These are phyloP conservation scores for Amylocystis lapponica DNA, from an alignment of 768 basidiomycete genomes.

Conservation along the genomic window DNA sequence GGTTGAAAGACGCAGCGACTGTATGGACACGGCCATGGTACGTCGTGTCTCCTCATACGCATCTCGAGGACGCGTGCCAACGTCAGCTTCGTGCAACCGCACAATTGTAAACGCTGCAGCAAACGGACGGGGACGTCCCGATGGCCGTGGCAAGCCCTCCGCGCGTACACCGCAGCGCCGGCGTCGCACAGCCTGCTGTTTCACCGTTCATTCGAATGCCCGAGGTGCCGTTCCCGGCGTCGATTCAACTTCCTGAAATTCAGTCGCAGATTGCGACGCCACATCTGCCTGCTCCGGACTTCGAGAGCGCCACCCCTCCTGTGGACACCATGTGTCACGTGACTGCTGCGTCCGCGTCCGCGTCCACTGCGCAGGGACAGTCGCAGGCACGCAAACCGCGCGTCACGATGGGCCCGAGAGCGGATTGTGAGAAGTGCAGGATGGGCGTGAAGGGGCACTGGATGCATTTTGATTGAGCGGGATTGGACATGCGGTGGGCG, in stretches of 20 bases:
- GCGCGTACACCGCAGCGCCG: constrained; percentile 2
- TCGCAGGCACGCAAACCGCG: constrained; percentile 31
- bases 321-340: constrained; percentile 6
- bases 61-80: not conserved
- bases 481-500: too few species aligned
- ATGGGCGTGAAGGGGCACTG: constrained; percentile 66
- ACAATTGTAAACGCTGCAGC: not conserved
- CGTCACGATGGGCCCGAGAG: constrained; percentile 7
- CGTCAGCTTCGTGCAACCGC: not conserved
- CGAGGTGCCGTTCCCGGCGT: not conserved
- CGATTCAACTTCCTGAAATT: constrained; percentile 7
- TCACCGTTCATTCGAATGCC: not conserved
- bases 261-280: constrained; percentile 15
- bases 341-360: constrained; percentile 19
- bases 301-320: constrained; percentile 24
- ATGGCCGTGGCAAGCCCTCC: constrained; percentile 17
- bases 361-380: constrained; percentile 14
- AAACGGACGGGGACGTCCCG: constrained; percentile 7
- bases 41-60: not conserved
- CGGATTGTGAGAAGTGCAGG: constrained; percentile 41
- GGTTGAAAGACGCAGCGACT: too few species aligned
- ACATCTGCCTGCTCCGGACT: constrained; percentile 17
- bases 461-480: constrained; percentile 60
- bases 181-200: constrained; percentile 3
- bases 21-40: constrained; percentile 43